Percentiles rank a stretch among this genome's conserved stretches.
Conservation (phyloP, 2,329 filamentous ascomycete species). For the Mariannaea elegans region DNA sequence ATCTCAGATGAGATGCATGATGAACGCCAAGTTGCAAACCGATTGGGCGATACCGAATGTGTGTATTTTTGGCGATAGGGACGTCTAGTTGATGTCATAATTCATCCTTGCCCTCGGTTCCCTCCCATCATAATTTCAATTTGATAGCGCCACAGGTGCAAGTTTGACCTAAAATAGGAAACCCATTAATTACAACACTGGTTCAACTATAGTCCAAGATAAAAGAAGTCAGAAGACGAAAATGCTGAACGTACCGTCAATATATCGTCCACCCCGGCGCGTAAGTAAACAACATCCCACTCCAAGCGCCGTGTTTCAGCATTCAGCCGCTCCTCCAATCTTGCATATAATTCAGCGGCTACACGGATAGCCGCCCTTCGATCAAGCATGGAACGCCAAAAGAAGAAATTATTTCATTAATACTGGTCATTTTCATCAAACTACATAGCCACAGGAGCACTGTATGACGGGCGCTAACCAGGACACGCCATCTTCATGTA, state of each 20-base stretch:
- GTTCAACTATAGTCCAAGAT: too few relatives aligned
- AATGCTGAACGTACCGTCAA: slow-evolving; percentile 2
- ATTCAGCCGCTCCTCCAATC: slow-evolving; percentile 13
- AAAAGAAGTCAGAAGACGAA: background rate
- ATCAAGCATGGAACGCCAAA: slow-evolving; percentile 11
- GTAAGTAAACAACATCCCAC: slow-evolving; percentile 15
- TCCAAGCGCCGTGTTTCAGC: slow-evolving; percentile 20
- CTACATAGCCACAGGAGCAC: background rate
- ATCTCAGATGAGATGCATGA: too few relatives aligned
- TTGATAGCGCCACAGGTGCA: too few relatives aligned
- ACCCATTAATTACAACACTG: too few relatives aligned
- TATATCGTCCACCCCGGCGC: slow-evolving; percentile 7
- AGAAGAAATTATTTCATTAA: background rate
- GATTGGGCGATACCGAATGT: too few relatives aligned
- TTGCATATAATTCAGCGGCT: slow-evolving; percentile 2
- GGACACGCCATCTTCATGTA: background rate
- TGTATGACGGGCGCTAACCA: background rate
- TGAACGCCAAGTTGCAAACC: background rate
- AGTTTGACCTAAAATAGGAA: too few relatives aligned
- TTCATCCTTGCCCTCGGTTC: background rate
- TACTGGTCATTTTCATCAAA: background rate
- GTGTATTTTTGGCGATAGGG: too few relatives aligned
- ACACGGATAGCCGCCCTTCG: background rate
- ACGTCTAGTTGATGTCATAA: too few relatives aligned
- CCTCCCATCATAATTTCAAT: too few relatives aligned